phyloP scores from a whole-genome alignment of 768 basidiomycete genomes.

The Cyclocybe aegerita region DNA sequence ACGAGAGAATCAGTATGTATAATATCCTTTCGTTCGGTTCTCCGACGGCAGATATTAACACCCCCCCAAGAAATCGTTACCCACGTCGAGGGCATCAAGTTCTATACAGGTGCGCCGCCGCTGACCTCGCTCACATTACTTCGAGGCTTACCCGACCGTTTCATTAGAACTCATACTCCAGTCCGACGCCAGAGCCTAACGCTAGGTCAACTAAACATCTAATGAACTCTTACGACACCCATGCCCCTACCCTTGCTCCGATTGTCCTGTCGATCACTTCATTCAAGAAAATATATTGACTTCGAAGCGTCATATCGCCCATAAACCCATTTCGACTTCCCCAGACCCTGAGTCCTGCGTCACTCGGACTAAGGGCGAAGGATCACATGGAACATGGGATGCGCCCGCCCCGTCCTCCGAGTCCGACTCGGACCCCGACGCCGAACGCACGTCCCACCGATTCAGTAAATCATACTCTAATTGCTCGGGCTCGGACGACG shows the following conservation, averaged over 20 bases:
- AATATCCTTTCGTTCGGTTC: not conserved
- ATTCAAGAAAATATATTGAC: too few relatives aligned
- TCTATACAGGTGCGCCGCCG: conserved; percentile 23
- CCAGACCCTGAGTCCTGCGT: too few relatives aligned
- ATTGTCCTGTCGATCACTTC: not conserved
- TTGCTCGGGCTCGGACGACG: too few relatives aligned
- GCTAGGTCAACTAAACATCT: not conserved
- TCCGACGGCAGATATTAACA: not conserved
- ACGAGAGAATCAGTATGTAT: conserved; percentile 28
- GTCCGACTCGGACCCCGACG: not conserved
- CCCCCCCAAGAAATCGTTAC: conserved; percentile 19
- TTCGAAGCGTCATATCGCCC: too few relatives aligned
- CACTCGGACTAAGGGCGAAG: too few relatives aligned
- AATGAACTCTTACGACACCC: not conserved
- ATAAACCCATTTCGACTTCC: too few relatives aligned
- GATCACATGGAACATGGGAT: not conserved
- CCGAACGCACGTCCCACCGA: not conserved
- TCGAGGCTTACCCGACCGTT: not conserved
- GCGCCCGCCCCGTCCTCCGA: not conserved
- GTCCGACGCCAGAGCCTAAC: conserved; percentile 1
- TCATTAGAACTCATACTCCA: conserved; percentile 8
- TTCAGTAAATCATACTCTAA: too few relatives aligned
- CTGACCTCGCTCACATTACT: not conserved
- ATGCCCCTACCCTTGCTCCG: not conserved
- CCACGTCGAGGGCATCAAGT: conserved; percentile 27